Evolutionary conservation across 495 filamentous ascomycete species (phyloP).

Genomic region (Talaromyces nanjingensis): DNA sequence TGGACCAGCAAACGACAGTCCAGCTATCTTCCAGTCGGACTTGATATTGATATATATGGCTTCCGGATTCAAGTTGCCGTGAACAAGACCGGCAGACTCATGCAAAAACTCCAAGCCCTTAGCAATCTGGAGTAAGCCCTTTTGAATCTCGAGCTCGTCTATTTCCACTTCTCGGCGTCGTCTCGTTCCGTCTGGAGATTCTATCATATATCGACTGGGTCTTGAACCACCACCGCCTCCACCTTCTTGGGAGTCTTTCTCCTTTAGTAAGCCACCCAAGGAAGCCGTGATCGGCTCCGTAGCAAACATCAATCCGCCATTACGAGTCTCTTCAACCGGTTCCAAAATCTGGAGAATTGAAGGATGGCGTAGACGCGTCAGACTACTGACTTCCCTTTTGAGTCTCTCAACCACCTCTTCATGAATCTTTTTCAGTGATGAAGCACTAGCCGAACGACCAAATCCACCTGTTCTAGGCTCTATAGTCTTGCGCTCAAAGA

Average conservation of each 20-base stretch:
- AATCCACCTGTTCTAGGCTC: conserved; percentile 58
- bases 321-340: conserved; percentile 88
- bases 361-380: conserved; percentile 83
- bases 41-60: conserved; percentile 94
- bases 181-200: conserved; percentile 67
- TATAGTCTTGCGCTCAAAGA: conserved; percentile 84
- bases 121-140: conserved; percentile 84
- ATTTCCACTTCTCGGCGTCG: conserved; percentile 82
- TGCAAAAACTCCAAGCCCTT: conserved; percentile 95
- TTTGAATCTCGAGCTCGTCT: conserved; percentile 96
- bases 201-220: conserved; percentile 71
- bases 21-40: conserved; percentile 97
- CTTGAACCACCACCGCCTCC: conserved; percentile 50
- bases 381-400: conserved; percentile 81
- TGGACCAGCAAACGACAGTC: conserved; percentile 80
- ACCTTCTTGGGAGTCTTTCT: conserved; percentile 87
- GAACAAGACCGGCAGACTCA: conserved; percentile 88
- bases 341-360: conserved; percentile 88
- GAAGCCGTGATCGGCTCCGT: conserved; percentile 86
- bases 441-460: conserved; percentile 52
- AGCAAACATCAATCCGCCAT: conserved; percentile 89
- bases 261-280: conserved; percentile 70
- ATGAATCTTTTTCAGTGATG: conserved; percentile 65
- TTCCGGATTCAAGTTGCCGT: conserved; percentile 91
- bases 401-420: conserved; percentile 87